Base-by-base conservation (phyloP, 2,329 filamentous ascomycete genomes). In the Colletotrichum aenigma region DNA sequence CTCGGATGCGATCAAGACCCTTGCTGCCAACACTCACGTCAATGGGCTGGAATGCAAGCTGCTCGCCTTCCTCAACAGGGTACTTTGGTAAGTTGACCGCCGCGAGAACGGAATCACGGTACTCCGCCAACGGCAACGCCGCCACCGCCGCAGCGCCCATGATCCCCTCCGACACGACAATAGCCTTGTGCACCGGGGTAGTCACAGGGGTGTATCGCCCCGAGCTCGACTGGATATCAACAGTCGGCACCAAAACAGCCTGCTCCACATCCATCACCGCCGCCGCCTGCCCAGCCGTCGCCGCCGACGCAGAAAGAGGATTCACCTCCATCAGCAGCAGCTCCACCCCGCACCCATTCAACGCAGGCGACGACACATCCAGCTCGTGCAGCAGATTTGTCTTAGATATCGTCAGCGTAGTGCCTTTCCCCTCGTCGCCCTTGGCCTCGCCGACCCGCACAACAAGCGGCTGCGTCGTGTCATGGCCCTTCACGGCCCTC, bases 151-250 rank as follows among this genome's bases (percentile, higher is more conserved):
- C 88, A 1, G 94, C 91, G 9, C 94, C 95, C 69, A 91, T 86
- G 4, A 98, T 85, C 0, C 95, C 96, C 65, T 94, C 90, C 0
- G 92, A 93, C 10, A 98, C 90, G 12, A 98, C 80, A 18, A 98
- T 85, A 1, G 93, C 92, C 81, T 93, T 94, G 82, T 98, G 96
- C 2, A 98, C 95, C 0, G 96, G 96, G 60, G 95, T 95, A 8
- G 92, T 91, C 56, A 97, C 88, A 18, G 92, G 90, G 15, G 92
- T 92, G 72, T 92, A 89, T 76, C 92, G 88, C 10, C 93, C 92
- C 18, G 91, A 91, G 76, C 88, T 89, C 16, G 93, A 92, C 7
- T 91, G 91, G 56, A 95, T 94, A 24, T 94, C 92, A 38, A 98
- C 89, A 1, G 89, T 89, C 4, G 96, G 96, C 21, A 95, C 93